Evolutionary conservation across 257 asterid genomes (phyloP), one percentile per base, ranked within the genome.

Genomic region (Leptodermis oblonga): DNA sequence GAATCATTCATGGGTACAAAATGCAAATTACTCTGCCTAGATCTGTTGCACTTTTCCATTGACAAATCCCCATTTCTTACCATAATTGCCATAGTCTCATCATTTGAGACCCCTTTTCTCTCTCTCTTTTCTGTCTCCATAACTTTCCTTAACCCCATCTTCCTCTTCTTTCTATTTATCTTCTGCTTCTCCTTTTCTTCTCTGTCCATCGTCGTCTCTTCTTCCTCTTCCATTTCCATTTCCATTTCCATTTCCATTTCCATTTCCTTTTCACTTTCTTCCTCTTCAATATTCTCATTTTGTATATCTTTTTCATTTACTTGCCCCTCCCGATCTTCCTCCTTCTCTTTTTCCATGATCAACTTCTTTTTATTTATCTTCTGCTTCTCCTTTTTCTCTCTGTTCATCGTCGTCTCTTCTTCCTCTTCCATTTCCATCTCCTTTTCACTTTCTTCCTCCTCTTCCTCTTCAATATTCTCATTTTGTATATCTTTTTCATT

Each of bases 1-100:
- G 88, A 84, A 80, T 82, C 86, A 69, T 84, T 87, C 65, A 77
- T 82, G 0, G 82, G 75, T 80, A 74, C 75, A 31, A 85, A 74
- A 78, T 84, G 91, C 79, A 82, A 48, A 70, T 54, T 76, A 66
- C 70, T 81, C 30, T 65, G 75, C 63, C 78, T 74, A 45, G 77
- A 64, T 7, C 53, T 59, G 68, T 62, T 67, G 48, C 70, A 68
- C 76, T 53, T 85, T 72, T 77, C 77, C 45, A 77, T 69, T 33
- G 71, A 85, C 6, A 53, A 71, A 59, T 68, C 81, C 45, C 48
- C 48, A 49, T 30, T 67, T 26, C 54, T 33, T 26, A 31, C 46
- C n/a, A 46, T 31, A 30, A 23, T 2, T 42, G 49, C 76, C 62
- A 80, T 23, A 14, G 45, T 28, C 31, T 59, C 70, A 23, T 61